phyloP scores from a whole-genome alignment of 176 grass and related monocot genomes.

The Tillandsia fasciculata region DNA sequence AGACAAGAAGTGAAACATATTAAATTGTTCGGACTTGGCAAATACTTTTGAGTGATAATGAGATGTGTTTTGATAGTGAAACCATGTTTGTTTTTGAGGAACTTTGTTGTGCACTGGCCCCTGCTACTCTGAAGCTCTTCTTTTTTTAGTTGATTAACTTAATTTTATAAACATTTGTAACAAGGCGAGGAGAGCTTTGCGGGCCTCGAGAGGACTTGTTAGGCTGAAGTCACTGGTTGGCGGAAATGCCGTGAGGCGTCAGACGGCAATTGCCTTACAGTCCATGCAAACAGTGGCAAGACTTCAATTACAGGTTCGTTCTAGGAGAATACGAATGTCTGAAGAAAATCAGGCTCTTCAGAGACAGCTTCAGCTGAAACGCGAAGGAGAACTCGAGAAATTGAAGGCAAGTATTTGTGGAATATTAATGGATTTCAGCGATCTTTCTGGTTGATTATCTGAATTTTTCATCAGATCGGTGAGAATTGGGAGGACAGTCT shows the following conservation, averaged over 20 bases:
- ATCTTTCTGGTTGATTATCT: background rate
- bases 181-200: conserved; percentile 39
- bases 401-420: conserved; percentile 30
- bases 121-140: background rate
- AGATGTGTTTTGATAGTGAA: no score
- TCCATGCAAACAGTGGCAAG: conserved; percentile 62
- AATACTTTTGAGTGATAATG: no score
- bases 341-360: conserved; percentile 63
- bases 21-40: no score
- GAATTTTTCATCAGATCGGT: conserved; percentile 28
- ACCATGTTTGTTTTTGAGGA: no score
- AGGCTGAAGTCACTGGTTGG: conserved; percentile 52
- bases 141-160: background rate
- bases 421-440: no score
- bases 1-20: no score
- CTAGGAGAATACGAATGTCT: conserved; percentile 55
- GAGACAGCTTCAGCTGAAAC: conserved; percentile 43
- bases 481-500: conserved; percentile 64
- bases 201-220: conserved; percentile 28
- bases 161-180: background rate
- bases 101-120: background rate
- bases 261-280: conserved; percentile 38
- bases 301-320: conserved; percentile 56
- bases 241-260: conserved; percentile 46
- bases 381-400: conserved; percentile 32